phyloP scores from a whole-genome alignment of 179 eudicot species.

The Drosera spatulata region DNA sequence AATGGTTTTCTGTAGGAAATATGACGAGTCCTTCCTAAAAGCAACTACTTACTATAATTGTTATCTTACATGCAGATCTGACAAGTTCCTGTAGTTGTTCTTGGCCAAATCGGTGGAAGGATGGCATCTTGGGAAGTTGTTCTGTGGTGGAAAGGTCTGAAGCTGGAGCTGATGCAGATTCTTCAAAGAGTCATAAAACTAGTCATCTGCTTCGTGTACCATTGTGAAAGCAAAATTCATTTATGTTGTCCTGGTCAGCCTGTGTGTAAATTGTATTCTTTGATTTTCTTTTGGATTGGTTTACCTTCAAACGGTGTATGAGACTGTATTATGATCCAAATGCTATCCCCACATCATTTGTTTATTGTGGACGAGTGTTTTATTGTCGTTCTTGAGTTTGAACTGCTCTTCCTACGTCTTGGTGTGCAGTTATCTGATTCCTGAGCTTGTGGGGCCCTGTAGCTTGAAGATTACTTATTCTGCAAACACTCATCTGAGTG shows the following conservation, averaged over 20 bases:
- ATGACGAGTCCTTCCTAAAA: too few species aligned
- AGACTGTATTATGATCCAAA: too few species aligned
- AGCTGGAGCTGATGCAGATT: constrained; percentile 10
- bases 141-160: constrained; percentile 7
- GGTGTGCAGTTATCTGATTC: constrained; percentile 72
- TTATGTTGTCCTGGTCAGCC: too few species aligned
- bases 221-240: too few species aligned
- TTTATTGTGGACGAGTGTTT: too few species aligned
- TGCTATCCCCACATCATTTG: too few species aligned
- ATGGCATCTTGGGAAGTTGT: constrained; percentile 20
- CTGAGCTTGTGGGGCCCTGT: constrained; percentile 77
- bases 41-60: constrained; percentile 1
- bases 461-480: constrained; percentile 77
- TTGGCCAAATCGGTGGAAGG: constrained; percentile 7
- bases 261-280: too few species aligned
- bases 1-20: too few species aligned
- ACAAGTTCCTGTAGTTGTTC: neutral
- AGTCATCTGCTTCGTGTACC: constrained; percentile 13
- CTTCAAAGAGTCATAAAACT: constrained; percentile 11
- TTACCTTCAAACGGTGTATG: too few species aligned
- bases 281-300: too few species aligned
- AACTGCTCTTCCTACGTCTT: neutral
- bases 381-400: neutral
- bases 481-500: constrained; percentile 91
- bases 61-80: too few species aligned